Evolutionary conservation across 352 stramenopile species (phyloP), one percentile per base, ranked within the genome.

Genomic region (Globisporangium polare): DNA sequence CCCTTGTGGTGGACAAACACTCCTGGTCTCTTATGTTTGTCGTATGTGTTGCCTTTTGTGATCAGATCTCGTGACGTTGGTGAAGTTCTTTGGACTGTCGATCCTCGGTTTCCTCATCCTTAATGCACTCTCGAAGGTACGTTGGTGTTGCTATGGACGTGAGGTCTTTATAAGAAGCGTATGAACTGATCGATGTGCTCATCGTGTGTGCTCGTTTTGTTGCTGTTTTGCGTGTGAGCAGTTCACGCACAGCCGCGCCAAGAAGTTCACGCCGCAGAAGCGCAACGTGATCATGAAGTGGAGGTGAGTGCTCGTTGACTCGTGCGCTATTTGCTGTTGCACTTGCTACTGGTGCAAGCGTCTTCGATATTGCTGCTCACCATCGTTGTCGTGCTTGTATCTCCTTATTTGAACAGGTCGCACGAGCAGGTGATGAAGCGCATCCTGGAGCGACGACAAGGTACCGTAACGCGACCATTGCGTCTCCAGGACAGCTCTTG

Each of bases 41-140:
- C 43, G 27, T n/a, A n/a, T n/a, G n/a, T 24, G 49, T 39, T 39
- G 29, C 33, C 12, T 15, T 15, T 15, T 15, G 33, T 33, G 27
- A 46, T 31, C 39, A 65, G 69, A 73, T 31, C 54, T 67, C 12
- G 50, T 76, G 42, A 65, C 63, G 29, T 67, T 77, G 39, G 26
- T 76, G 41, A 78, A 79, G 57, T 76, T 82, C 41, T 63, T 82
- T 31, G 60, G 54, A 1, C 22, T 68, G 2, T 83, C 74, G n/a
- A 67, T 78, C 8, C 52, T 69, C 5, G 59, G 75, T 29, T 83
- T 83, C 55, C 52, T 83, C 2, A 33, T 74, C 2, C 57, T 83
- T 24, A 74, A 83, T 52, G 65, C 58, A 20, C 68, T 83, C 47
- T 70, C 74, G 27, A 74, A 74, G 66, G 74, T 78, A 66, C 5